These are phyloP conservation scores for Coniochaeta prunicola DNA, from an alignment of 2,329 filamentous ascomycete genomes.

Conservation along the genomic window DNA sequence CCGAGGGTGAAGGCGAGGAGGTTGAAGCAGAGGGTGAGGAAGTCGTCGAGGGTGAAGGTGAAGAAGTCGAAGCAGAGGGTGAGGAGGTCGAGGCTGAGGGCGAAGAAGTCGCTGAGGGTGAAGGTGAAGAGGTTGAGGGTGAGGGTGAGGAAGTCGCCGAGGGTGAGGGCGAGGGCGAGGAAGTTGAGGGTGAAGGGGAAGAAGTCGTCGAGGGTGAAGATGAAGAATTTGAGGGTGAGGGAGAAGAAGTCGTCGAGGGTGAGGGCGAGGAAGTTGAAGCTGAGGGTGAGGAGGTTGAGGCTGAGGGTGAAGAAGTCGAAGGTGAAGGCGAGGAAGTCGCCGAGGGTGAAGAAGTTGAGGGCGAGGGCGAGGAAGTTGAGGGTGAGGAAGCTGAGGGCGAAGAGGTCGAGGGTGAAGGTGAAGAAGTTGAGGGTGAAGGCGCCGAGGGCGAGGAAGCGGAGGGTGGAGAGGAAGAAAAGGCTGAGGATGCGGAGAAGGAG, in stretches of 20 bases:
- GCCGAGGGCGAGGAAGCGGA: background rate
- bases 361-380: background rate
- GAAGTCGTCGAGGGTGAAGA: background rate
- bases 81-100: background rate
- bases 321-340: background rate
- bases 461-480: background rate
- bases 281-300: background rate
- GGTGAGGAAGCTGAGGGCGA: background rate
- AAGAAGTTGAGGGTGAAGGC: background rate
- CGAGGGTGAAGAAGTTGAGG: background rate
- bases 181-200: background rate
- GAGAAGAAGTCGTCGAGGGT: background rate
- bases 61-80: background rate
- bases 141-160: background rate
- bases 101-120: background rate
- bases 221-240: background rate
- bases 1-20: background rate
- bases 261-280: background rate
- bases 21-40: background rate
- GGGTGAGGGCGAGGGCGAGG: background rate
- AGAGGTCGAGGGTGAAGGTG: background rate
- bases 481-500: background rate
- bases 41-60: background rate
- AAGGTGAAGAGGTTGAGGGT: background rate
- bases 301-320: background rate